phyloP scores from a whole-genome alignment of 2,329 filamentous ascomycete species.

The Colletotrichum spaethianum region DNA sequence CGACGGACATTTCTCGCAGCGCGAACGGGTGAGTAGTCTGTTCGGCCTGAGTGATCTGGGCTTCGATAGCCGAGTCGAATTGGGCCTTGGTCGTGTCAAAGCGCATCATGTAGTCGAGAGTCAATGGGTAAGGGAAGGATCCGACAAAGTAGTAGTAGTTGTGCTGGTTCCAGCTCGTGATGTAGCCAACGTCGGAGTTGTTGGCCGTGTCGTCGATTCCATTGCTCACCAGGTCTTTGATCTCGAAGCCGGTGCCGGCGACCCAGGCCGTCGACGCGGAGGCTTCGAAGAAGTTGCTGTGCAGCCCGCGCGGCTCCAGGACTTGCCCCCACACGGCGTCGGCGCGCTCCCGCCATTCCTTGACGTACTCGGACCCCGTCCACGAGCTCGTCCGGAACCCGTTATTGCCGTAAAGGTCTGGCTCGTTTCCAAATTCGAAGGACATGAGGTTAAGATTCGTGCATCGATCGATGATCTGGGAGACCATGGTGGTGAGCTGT shows the following conservation, averaged over 20 bases:
- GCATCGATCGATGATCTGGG: slow-evolving; percentile 36
- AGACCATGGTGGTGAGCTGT: slow-evolving; percentile 31
- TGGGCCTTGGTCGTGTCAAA: slow-evolving; percentile 35
- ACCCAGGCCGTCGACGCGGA: slow-evolving; percentile 37
- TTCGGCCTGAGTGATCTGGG: slow-evolving; percentile 29
- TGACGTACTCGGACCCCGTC: slow-evolving; percentile 24
- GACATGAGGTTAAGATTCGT: slow-evolving; percentile 37
- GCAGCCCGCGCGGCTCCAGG: slow-evolving; percentile 25
- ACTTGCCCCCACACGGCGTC: slow-evolving; percentile 30
- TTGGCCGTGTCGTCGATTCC: slow-evolving; percentile 26
- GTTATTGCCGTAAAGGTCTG: slow-evolving; percentile 36
- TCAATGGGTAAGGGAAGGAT: slow-evolving; percentile 33
- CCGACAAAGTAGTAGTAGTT: slow-evolving; percentile 39
- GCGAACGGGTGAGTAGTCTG: slow-evolving; percentile 26
- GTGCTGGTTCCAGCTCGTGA: slow-evolving; percentile 36
- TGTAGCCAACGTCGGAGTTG: slow-evolving; percentile 30
- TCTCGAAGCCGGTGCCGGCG: slow-evolving; percentile 35
- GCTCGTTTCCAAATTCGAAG: slow-evolving; percentile 37
- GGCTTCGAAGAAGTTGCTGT: slow-evolving; percentile 35
- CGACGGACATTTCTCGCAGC: slow-evolving; percentile 36
- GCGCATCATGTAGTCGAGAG: slow-evolving; percentile 38
- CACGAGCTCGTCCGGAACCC: slow-evolving; percentile 22
- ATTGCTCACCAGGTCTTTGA: slow-evolving; percentile 14
- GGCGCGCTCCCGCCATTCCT: slow-evolving; percentile 35
- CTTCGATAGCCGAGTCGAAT: slow-evolving; percentile 26